phyloP scores from a whole-genome alignment of 2,329 filamentous ascomycete genomes.

The Alternaria triticimaculans region DNA sequence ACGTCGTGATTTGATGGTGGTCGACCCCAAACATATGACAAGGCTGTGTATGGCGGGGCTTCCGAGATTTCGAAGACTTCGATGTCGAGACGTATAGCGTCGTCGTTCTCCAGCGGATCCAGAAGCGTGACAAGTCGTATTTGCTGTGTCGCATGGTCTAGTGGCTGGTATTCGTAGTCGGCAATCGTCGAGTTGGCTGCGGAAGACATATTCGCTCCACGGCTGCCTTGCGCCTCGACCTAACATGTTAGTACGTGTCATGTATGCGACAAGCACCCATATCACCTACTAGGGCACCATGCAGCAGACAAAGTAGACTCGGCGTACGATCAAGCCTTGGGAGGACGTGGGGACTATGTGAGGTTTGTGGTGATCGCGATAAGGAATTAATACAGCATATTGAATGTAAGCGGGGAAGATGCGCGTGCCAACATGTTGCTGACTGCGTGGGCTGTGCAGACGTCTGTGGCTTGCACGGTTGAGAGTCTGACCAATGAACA shows the following conservation, averaged over 20 bases:
- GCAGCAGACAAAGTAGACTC: not conserved
- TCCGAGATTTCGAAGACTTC: not conserved
- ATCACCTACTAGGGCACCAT: not conserved
- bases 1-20: not conserved
- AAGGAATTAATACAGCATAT: not conserved
- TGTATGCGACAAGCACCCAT: not conserved
- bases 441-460: not conserved
- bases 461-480: not conserved
- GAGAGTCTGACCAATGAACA: not conserved
- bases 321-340: not conserved
- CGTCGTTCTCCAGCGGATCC: not conserved
- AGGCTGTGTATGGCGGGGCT: not conserved
- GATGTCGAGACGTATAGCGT: not conserved
- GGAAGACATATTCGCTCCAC: not conserved
- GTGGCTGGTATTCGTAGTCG: not conserved
- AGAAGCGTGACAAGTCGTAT: not conserved
- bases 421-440: not conserved
- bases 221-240: not conserved
- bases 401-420: not conserved
- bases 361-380: not conserved
- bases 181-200: not conserved
- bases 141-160: not conserved
- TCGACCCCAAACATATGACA: not conserved
- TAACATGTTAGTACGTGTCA: not conserved
- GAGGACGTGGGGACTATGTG: not conserved